Base-by-base conservation (phyloP, 176 grass and related monocot genomes). In the Aegilops bicornis region DNA sequence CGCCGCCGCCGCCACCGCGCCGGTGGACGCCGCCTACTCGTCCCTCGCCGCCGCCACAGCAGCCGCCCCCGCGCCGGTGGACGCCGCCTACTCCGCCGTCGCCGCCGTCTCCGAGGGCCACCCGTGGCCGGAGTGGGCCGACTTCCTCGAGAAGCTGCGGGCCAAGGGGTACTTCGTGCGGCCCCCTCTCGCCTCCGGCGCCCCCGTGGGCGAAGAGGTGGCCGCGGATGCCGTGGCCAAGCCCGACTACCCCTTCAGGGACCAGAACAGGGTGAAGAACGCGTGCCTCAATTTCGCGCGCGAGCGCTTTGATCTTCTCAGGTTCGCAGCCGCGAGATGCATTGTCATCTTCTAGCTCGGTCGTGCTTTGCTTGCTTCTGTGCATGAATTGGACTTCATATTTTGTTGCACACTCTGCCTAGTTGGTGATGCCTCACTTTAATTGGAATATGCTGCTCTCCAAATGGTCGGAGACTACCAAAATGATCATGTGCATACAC, bases 231-330 rank as follows among this genome's bases (percentile, higher is more conserved):
- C 50, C 50, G 50, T 54, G 50, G 59, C 8, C 30, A 23, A 37
- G 59, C 16, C 45, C 1, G 79, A 90, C 25, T 78, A 89, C 56
- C 54, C 63, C 20, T 37, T 48, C 15, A 83, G 58, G 81, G 89
- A 91, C 27, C 64, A 27, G 48, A 96, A 96, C 84, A 88, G 79
- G 79, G 61, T 96, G 80, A 99, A 96, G 86, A 99, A 99, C 77
- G 97, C 94, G 9, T 99, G 94, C 73, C 90, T 99, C 75, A 94
- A 93, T 80, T 99, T 99, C 52, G 92, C 82, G 4, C 97, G 97
- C 39, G 90, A 99, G 9, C 93, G 92, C 69, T 93, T 70, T 50
- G 97, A 99, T 85, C 88, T 96, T 72, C 90, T 99, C 64, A 91
- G 90, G 94, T 93, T 87, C 3, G 60, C 70, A 66, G 5, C 66